These are phyloP conservation scores for Aspergillus novofumigatus DNA, from an alignment of 2,329 filamentous ascomycete genomes.

Conservation along the genomic window DNA sequence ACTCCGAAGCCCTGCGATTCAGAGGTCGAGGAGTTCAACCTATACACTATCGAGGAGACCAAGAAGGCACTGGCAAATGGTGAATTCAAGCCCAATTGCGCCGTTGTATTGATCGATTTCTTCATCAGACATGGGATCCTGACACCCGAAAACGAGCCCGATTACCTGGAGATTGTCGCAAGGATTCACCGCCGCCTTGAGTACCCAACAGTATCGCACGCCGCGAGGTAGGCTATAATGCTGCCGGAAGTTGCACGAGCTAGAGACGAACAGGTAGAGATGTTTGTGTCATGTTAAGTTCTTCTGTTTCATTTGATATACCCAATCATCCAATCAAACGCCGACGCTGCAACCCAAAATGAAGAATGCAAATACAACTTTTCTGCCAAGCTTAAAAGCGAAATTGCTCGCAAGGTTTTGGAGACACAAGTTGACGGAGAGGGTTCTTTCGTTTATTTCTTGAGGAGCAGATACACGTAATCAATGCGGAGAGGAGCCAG, in stretches of 20 bases:
- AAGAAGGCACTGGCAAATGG: conserved; percentile 64
- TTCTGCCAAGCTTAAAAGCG: conserved; percentile 12
- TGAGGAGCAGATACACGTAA: conserved; percentile 86
- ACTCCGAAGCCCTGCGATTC: conserved; percentile 75
- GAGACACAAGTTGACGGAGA: neutral
- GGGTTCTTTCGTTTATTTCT: conserved; percentile 61
- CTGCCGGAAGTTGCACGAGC: neutral
- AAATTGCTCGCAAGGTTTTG: neutral
- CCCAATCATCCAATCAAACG: conserved; percentile 37
- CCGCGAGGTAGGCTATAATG: conserved; percentile 8
- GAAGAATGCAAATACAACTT: conserved; percentile 24
- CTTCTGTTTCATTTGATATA: conserved; percentile 31
- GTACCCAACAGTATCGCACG: conserved; percentile 63
- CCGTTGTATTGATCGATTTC: conserved; percentile 80
- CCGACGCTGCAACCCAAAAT: conserved; percentile 38
- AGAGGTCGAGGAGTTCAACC: conserved; percentile 80
- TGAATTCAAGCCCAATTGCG: conserved; percentile 91
- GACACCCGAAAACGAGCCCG: conserved; percentile 70
- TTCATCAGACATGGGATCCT: conserved; percentile 80
- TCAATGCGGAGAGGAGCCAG: conserved; percentile 88
- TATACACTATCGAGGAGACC: conserved; percentile 74
- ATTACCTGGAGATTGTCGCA: conserved; percentile 70
- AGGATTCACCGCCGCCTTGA: conserved; percentile 75
- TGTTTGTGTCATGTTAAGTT: conserved; percentile 14
- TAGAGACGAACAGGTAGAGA: neutral